A percentile compares a stretch with the other conserved stretches of the same genome.
Conservation (phyloP, 768 basidiomycete genomes). For the Suillus subalutaceus region DNA sequence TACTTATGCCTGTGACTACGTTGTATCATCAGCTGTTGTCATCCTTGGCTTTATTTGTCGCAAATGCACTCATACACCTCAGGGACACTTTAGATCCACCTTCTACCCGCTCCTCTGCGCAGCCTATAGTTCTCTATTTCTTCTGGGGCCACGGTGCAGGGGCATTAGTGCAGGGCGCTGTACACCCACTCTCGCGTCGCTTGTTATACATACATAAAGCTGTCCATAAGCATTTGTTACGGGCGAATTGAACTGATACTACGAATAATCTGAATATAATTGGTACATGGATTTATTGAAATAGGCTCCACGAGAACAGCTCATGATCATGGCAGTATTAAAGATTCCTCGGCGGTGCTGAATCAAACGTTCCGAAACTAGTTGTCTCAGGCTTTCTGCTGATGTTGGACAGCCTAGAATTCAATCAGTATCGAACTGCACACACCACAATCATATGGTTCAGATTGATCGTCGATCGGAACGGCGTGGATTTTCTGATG, state of each 20-base stretch:
- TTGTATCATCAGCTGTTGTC: background rate
- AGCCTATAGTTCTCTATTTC: conserved; percentile 1
- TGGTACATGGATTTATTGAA: background rate
- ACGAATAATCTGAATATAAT: conserved; percentile 1
- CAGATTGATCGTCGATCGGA: background rate
- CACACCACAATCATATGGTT: background rate
- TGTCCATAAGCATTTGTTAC: conserved; percentile 1
- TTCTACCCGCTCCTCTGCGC: background rate
- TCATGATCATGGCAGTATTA: no score
- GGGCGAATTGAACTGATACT: background rate
- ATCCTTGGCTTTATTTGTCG: background rate
- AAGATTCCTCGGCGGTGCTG: background rate
- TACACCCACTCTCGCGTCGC: background rate
- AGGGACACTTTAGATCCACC: background rate
- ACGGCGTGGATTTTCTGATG: background rate
- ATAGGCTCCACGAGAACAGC: background rate
- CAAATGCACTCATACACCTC: background rate
- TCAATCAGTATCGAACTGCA: no score
- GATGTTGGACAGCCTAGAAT: background rate
- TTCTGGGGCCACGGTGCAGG: background rate
- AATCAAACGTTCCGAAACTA: background rate
- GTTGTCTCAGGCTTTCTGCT: background rate
- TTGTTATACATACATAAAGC: background rate
- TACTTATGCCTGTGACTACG: background rate
- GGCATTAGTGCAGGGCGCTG: background rate